Conservation (phyloP, 1,139 yeast species). For the Kurtzmaniella quercitrusa region DNA sequence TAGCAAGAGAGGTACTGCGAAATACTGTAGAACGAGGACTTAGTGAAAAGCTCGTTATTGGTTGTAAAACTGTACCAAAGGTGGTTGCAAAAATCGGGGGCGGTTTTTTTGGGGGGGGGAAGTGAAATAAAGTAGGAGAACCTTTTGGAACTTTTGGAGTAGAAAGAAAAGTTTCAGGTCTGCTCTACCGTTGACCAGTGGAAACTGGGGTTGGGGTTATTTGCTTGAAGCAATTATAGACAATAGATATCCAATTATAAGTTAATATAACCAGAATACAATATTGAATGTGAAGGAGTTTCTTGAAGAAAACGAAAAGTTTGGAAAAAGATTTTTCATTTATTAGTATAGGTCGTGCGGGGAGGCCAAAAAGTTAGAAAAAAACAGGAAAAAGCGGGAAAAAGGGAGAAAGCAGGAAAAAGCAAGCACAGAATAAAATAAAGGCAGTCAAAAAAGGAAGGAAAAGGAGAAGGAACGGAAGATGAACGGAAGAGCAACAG, state of each 20-base stretch:
- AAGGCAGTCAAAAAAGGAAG: no score
- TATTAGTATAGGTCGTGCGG: neutral
- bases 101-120: no score
- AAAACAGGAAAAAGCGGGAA: no score
- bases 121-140: neutral
- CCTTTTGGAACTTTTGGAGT: neutral
- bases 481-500: no score
- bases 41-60: conserved; percentile 38
- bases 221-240: neutral
- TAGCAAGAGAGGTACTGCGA: conserved; percentile 4
- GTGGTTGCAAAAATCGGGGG: no score
- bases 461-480: no score
- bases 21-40: conserved; percentile 27
- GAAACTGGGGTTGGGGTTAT: neutral
- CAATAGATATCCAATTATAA: conserved; percentile 7
- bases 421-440: neutral
- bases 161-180: neutral
- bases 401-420: no score
- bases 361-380: neutral
- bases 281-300: conserved; percentile 2
- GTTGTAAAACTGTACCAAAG: neutral
- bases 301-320: conserved; percentile 2
- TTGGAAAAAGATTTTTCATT: neutral
- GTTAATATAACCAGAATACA: conserved; percentile 9
- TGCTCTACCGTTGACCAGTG: neutral